Percentiles rank a stretch among this genome's conserved stretches.
Conservation (phyloP, 208 protist species). For the Leishmania turanica region DNA sequence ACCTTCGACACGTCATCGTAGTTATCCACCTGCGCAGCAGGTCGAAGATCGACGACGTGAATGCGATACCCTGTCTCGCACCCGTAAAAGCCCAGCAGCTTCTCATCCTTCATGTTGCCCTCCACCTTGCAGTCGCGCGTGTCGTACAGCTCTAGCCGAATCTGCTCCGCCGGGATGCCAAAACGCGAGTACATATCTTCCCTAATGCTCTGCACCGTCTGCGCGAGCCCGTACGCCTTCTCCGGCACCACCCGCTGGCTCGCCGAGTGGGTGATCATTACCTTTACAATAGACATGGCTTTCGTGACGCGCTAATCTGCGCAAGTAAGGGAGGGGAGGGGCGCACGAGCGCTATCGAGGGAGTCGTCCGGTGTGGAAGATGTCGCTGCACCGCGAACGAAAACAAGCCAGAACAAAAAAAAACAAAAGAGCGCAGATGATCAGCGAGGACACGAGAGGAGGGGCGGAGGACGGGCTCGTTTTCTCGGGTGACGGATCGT, state of each 20-base stretch:
- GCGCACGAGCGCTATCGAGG: background rate
- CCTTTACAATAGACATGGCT: slow-evolving; percentile 78
- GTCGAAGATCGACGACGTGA: slow-evolving; percentile 89
- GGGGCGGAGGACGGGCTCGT: too few relatives aligned
- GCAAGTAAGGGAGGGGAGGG: background rate
- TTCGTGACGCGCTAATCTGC: background rate
- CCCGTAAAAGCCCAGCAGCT: slow-evolving; percentile 87
- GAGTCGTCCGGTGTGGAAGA: background rate
- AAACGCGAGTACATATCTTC: slow-evolving; percentile 83
- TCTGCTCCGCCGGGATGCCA: slow-evolving; percentile 63
- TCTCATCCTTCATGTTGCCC: slow-evolving; percentile 66
- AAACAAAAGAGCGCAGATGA: background rate
- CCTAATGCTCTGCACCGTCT: slow-evolving; percentile 85
- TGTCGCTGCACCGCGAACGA: background rate
- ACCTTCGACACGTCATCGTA: slow-evolving; percentile 89
- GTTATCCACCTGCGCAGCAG: slow-evolving; percentile 59
- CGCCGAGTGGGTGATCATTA: slow-evolving; percentile 86
- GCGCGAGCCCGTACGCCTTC: slow-evolving; percentile 82
- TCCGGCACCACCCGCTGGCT: slow-evolving; percentile 78
- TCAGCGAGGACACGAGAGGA: background rate
- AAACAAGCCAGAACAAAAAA: background rate
- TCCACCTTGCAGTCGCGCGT: slow-evolving; percentile 63
- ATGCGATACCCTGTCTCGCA: slow-evolving; percentile 83
- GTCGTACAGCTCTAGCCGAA: slow-evolving; percentile 85
- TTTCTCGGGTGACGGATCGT: too few relatives aligned